These are phyloP conservation scores for Chaetomium sp. DNA, from an alignment of 2,329 filamentous ascomycete species.

Conservation along the genomic window DNA sequence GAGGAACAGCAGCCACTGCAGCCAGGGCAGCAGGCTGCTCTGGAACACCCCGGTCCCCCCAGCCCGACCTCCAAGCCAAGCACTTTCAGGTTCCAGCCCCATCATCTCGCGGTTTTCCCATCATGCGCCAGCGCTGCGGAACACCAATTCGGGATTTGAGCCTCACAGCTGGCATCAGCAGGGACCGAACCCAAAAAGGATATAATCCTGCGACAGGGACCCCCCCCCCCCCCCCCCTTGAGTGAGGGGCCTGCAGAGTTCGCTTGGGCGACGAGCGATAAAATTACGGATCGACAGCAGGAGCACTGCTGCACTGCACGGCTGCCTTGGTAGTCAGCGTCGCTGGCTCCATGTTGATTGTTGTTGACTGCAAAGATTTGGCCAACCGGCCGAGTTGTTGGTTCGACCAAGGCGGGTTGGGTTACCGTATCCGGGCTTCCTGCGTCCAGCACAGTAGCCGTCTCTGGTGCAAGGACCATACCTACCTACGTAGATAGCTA, in stretches of 20 bases:
- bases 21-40: background rate
- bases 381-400: background rate
- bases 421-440: too few species aligned
- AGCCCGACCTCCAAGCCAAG: constrained; percentile 11
- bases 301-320: constrained; percentile 7
- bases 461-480: constrained; percentile 14
- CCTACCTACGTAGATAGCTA: too few species aligned
- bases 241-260: background rate
- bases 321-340: background rate
- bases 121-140: constrained; percentile 16
- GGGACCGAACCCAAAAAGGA: constrained; percentile 5
- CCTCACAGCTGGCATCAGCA: constrained; percentile 1
- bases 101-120: background rate
- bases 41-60: background rate
- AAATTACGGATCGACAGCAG: constrained; percentile 18
- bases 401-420: background rate
- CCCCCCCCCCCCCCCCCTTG: background rate
- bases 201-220: background rate
- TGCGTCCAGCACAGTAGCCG: constrained; percentile 7
- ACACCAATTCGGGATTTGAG: background rate
- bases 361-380: background rate
- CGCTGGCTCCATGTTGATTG: background rate
- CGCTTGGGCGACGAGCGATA: background rate
- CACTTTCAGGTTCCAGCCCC: constrained; percentile 4
- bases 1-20: background rate